These are phyloP conservation scores for Hypoxylon fuscum DNA, from an alignment of 495 filamentous ascomycete species.

Conservation along the genomic window DNA sequence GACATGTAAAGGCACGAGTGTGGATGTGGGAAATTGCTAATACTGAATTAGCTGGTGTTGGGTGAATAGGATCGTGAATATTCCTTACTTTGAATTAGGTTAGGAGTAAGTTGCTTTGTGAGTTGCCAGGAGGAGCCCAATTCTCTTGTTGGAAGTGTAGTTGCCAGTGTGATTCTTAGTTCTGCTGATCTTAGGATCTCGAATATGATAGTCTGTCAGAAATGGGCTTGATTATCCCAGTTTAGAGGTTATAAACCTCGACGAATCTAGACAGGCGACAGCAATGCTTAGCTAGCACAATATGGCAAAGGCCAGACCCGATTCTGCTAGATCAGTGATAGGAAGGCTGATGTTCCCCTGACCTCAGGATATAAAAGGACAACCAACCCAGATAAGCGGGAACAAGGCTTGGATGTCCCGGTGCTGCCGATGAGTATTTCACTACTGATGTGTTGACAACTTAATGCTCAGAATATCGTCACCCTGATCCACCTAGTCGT, in stretches of 20 bases:
- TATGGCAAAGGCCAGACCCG: no score
- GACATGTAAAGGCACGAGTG: neutral
- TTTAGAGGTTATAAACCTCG: neutral
- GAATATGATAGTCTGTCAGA: neutral
- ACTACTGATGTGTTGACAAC: neutral
- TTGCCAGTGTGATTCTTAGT: neutral
- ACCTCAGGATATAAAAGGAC: no score
- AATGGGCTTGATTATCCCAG: neutral
- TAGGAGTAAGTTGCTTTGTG: neutral
- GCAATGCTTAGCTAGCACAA: neutral
- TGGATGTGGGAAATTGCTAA: neutral
- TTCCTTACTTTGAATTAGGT: constrained; percentile 7
- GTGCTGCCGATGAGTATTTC: constrained; percentile 9
- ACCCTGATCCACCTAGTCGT: neutral
- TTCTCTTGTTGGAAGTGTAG: neutral
- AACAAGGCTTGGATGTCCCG: neutral
- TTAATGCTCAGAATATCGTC: neutral
- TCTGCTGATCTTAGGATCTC: neutral
- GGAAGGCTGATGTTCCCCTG: no score
- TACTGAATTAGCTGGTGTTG: neutral
- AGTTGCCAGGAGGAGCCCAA: neutral
- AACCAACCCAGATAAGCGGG: no score
- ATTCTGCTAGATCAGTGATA: no score
- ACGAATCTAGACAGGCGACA: neutral
- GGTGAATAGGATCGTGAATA: neutral